Evolutionary conservation across 2,329 filamentous ascomycete genomes (phyloP), one percentile per base, ranked within the genome.

Genomic region (Emmonsia crescens): DNA sequence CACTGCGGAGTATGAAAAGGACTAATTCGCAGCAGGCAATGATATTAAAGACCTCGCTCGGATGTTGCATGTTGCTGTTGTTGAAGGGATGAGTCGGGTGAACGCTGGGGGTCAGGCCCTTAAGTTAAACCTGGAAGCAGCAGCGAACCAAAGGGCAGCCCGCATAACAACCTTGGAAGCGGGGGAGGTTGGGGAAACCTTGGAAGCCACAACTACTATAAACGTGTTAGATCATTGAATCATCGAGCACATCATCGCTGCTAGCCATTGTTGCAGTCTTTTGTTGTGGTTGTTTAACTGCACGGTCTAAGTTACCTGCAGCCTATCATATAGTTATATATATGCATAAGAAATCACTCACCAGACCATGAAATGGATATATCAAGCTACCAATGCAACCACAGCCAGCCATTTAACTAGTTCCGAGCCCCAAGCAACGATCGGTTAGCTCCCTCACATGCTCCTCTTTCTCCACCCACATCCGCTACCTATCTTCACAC

Each of bases 401-500:
- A 36, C 9, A 10, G 33, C 33, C 33, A 8, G 3, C 33, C 33
- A 36, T 36, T 36, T 36, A 9, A 36, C 33, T 36, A 36, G 33
- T 9, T 36, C 33, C 9, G 6, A 4, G 8, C 38, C 21, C 27
- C 38, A 60, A 29, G 52, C 62, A 33, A 49, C 59, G 42, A 24
- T 55, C 36, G 1, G 59, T 65, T 57, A 68, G 56, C 62, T 66
- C 59, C 42, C 68, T 64, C 51, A 60, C 60, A 62, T 70, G 60
- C 62, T 79, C 76, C 19, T 74, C 75, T 68, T 77, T 77, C 64
- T 74, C 73, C 38, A 74, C 33, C 76, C 78, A 81, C 82, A 63
- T 82, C 80, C 57, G 78, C 74, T n/a, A 82, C n/a, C n/a, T n/a
- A n/a, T n/a, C n/a, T n/a, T n/a, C n/a, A n/a, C n/a, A n/a, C n/a